Evolutionary conservation across 202 grass and related monocot genomes (phyloP), one percentile per base, ranked within the genome.

Genomic region (Panicum hallii): DNA sequence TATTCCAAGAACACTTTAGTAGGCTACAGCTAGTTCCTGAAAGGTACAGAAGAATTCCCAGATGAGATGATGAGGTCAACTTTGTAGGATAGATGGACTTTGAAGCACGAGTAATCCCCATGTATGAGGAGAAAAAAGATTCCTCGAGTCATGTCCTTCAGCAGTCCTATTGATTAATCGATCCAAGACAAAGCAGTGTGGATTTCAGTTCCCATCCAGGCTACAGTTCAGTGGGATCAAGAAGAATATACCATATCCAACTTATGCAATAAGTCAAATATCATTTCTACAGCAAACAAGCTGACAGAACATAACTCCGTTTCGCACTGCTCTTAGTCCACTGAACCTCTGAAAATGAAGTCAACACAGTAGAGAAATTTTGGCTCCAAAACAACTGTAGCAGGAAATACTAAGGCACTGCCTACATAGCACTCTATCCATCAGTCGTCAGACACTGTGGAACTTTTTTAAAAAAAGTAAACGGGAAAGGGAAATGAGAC

Each of bases 321-420:
- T 9, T 15, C 11, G 5, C 34, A 71, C 64, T 78, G 56, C 23
- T 83, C n/a, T 16, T 49, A 70, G 43, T 78, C 66, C 65, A 72
- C 50, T n/a, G 7, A 43, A 9, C 6, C 1, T 63, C 43, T 70
- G 22, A 71, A 71, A 71, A 71, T 22, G 0, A 66, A 67, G 44
- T 53, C 63, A 63, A 63, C 30, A 64, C 26, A 52, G 17, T 5
- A 17, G 16, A 72, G 64, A 88, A 83, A 71, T 45, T 10, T 26
- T 22, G 36, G 13, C 45, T 16, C 44, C 64, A 44, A 28, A 82
- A 11, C 34, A 68, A 42, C 40, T 42, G 45, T 32, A 63, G 34
- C 5, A 22, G 34, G 6, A 57, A 42, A 20, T 38, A 32, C 32
- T 17, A 61, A 38, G 3, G 60, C 17, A 9, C 32, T 9, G 3